Evolutionary conservation across 2,329 filamentous ascomycete species (phyloP).

Genomic region (Claviceps monticola): DNA sequence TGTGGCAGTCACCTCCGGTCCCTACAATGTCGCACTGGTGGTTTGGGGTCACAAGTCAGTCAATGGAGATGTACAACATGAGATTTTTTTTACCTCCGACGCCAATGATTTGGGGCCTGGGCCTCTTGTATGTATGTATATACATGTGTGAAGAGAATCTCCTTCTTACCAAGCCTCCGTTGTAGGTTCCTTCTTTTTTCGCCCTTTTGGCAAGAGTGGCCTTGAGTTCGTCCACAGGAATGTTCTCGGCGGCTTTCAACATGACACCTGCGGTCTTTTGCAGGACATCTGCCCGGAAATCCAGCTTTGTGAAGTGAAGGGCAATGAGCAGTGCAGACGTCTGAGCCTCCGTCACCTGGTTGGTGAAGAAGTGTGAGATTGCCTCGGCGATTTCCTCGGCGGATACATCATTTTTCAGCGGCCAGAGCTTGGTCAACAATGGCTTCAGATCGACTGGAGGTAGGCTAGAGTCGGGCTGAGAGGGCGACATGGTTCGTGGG

Average conservation of each 20-base stretch:
- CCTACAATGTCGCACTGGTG: conserved; percentile 78
- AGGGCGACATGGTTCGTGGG: conserved; percentile 17
- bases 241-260: conserved; percentile 61
- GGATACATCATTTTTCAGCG: conserved; percentile 40
- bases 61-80: conserved; percentile 5
- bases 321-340: conserved; percentile 78
- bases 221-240: conserved; percentile 51
- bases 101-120: neutral
- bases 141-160: neutral
- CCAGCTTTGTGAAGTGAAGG: conserved; percentile 79
- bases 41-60: neutral
- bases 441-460: conserved; percentile 48
- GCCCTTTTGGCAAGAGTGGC: conserved; percentile 46
- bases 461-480: conserved; percentile 14
- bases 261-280: conserved; percentile 74
- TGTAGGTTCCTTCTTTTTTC: conserved; percentile 58
- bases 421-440: conserved; percentile 61
- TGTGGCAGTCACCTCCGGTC: conserved; percentile 89
- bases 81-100: neutral
- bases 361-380: conserved; percentile 81
- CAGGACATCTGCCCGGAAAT: conserved; percentile 73
- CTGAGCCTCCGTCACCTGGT: conserved; percentile 78
- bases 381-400: conserved; percentile 80
- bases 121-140: no score
- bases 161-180: conserved; percentile 62